These are phyloP conservation scores for Parmelia sp. DNA, from an alignment of 495 filamentous ascomycete species.

Conservation along the genomic window DNA sequence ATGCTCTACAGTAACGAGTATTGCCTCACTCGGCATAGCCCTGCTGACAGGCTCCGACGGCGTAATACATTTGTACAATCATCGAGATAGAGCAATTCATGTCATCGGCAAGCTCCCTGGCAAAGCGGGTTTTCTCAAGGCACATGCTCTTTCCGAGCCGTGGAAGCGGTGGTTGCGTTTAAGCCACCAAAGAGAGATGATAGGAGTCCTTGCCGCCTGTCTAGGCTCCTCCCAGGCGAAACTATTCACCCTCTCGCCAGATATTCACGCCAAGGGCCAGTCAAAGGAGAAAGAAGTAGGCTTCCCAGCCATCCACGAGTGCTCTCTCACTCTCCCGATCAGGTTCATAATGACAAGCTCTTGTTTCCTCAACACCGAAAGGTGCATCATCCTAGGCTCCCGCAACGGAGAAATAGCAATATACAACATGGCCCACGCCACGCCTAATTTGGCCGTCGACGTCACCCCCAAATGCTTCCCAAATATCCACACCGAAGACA, in stretches of 20 bases:
- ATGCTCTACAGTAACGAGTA: constrained; percentile 40
- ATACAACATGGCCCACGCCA: constrained; percentile 35
- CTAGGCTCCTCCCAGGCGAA: constrained; percentile 12
- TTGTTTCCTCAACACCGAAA: constrained; percentile 33
- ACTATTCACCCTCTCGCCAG: neutral
- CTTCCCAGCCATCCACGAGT: neutral
- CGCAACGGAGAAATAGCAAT: constrained; percentile 54
- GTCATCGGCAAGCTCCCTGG: constrained; percentile 32
- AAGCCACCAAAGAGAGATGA: neutral
- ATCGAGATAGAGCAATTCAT: constrained; percentile 24
- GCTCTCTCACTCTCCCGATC: neutral
- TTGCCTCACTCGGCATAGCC: constrained; percentile 31
- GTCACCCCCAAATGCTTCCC: constrained; percentile 5
- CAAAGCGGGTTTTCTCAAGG: constrained; percentile 51
- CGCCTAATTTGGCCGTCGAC: neutral
- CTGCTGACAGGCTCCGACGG: constrained; percentile 52
- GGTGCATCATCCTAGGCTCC: constrained; percentile 60
- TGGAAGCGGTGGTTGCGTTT: neutral
- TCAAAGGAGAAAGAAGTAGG: neutral
- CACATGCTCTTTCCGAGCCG: constrained; percentile 13
- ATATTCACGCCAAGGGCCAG: neutral
- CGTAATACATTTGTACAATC: constrained; percentile 42
- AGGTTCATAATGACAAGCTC: constrained; percentile 37
- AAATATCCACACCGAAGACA: constrained; percentile 53
- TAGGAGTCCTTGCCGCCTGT: constrained; percentile 9